Evolutionary conservation across 2,329 filamentous ascomycete species (phyloP).

Genomic region (Fusarium annulatum): DNA sequence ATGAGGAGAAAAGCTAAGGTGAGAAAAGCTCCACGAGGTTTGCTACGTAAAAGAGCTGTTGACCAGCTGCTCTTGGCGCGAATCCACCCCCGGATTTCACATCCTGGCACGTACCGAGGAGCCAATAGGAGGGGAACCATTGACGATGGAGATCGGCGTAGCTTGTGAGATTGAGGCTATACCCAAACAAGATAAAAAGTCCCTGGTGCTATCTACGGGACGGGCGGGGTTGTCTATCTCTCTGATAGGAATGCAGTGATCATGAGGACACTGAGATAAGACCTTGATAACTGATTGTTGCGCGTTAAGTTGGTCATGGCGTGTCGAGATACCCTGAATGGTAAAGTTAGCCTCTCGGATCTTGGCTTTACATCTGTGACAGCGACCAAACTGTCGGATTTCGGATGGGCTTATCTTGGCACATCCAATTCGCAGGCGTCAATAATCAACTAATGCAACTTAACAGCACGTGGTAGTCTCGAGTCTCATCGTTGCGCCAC

Average conservation of each 20-base stretch:
- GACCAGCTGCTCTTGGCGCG: not conserved
- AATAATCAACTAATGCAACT: not conserved
- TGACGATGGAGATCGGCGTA: constrained; percentile 3
- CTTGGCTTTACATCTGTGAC: not conserved
- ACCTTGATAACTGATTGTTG: not conserved
- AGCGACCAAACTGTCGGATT: not conserved
- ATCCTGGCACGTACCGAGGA: not conserved
- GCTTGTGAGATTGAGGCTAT: constrained; percentile 12
- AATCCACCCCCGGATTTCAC: constrained; percentile 19
- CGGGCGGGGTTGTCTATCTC: constrained; percentile 13
- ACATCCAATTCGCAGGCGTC: not conserved
- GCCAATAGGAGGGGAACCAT: constrained; percentile 17
- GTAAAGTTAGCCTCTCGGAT: not conserved
- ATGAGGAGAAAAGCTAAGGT: not conserved
- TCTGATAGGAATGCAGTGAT: constrained; percentile 4
- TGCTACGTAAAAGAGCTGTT: constrained; percentile 4
- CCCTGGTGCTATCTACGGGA: constrained; percentile 13
- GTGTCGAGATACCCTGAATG: not conserved
- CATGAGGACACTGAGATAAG: constrained; percentile 5
- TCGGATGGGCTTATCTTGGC: not conserved
- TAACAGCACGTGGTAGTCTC: not conserved
- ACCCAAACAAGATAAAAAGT: constrained; percentile 30
- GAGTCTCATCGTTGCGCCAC: not conserved
- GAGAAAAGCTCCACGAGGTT: constrained; percentile 1
- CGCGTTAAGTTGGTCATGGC: not conserved